Conservation (phyloP, 257 asterid species). For the Echites panduratus region DNA sequence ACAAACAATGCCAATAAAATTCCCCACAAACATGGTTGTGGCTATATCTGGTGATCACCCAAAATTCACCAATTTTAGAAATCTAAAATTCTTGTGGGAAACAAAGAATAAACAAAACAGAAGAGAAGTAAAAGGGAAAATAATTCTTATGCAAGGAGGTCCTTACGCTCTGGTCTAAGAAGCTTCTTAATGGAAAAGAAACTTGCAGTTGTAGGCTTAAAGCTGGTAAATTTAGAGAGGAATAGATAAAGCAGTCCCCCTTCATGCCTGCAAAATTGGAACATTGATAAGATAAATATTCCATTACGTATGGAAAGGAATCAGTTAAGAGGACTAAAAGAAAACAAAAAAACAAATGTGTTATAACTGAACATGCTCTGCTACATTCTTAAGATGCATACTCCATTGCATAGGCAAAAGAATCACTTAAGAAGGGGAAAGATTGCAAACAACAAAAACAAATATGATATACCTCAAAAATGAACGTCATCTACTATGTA, state of each 20-base stretch:
- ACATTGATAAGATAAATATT: conserved; percentile 8
- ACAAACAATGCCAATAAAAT: conserved; percentile 80
- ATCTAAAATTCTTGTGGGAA: neutral
- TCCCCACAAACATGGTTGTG: conserved; percentile 77
- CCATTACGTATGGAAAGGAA: neutral
- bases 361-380: neutral
- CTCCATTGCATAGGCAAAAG: neutral
- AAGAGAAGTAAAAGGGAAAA: conserved; percentile 4
- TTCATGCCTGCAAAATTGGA: conserved; percentile 59
- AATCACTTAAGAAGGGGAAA: neutral
- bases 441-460: neutral
- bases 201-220: conserved; percentile 32
- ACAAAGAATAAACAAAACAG: conserved; percentile 3
- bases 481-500: neutral
- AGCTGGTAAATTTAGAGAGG: conserved; percentile 34
- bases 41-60: conserved; percentile 52
- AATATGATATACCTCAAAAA: neutral
- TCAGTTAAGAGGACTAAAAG: neutral
- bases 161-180: conserved; percentile 71
- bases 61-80: neutral
- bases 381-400: neutral
- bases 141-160: neutral
- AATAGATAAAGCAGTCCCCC: conserved; percentile 61
- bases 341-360: neutral
- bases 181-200: conserved; percentile 33